Evolutionary conservation across 2,329 filamentous ascomycete species (phyloP).

Genomic region (Periconia macrospinosa): DNA sequence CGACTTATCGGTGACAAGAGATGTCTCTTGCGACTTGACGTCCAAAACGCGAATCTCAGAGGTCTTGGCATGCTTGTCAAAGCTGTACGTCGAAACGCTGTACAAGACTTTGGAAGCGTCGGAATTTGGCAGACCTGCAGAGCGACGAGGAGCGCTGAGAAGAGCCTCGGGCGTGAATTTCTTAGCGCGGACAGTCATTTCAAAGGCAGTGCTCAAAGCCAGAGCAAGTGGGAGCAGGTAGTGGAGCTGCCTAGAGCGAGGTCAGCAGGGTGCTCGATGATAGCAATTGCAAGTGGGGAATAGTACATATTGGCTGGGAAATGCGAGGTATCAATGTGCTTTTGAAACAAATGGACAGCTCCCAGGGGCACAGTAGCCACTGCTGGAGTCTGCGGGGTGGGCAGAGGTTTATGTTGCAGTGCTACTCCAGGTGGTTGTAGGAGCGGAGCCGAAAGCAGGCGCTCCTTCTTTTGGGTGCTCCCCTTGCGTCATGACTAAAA

Average conservation of each 20-base stretch:
- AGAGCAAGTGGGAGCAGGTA: background rate
- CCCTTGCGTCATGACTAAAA: background rate
- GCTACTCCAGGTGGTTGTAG: no score
- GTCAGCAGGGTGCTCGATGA: background rate
- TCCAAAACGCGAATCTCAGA: constrained; percentile 73
- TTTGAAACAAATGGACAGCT: no score
- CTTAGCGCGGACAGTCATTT: constrained; percentile 70
- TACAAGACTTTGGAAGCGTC: constrained; percentile 67
- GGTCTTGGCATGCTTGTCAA: constrained; percentile 70
- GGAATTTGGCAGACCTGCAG: constrained; percentile 69
- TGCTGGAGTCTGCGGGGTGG: no score
- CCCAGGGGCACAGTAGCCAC: no score
- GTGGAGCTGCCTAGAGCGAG: constrained; percentile 1
- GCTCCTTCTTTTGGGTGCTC: background rate
- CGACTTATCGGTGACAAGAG: constrained; percentile 65
- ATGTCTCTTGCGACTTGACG: constrained; percentile 66
- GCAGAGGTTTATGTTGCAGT: no score
- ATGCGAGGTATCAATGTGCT: no score
- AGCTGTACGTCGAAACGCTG: constrained; percentile 76
- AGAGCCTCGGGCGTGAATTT: constrained; percentile 79
- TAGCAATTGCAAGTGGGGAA: background rate
- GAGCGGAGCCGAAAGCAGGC: no score
- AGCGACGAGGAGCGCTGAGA: constrained; percentile 73
- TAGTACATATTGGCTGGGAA: background rate
- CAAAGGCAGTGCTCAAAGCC: constrained; percentile 1